Evolutionary conservation across 1,284 basidiomycete genomes (phyloP).

Genomic region (Rugosomyces carneus): DNA sequence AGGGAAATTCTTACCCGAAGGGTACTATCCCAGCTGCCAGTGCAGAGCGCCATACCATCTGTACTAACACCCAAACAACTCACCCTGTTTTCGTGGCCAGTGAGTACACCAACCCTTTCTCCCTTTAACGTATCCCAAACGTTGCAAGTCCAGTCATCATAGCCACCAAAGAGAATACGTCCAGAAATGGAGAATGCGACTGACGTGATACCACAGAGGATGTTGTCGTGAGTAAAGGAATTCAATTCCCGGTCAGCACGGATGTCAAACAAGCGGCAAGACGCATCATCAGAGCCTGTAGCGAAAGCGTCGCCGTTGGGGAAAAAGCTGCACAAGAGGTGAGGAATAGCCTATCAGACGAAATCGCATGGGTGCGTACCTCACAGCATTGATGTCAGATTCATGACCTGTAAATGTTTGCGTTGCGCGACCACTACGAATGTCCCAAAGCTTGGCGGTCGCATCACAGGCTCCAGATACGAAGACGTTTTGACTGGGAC

Average conservation of each 20-base stretch:
- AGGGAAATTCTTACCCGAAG: constrained; percentile 66
- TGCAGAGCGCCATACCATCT: constrained; percentile 97
- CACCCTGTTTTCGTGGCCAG: constrained; percentile 97
- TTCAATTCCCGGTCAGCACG: constrained; percentile 96
- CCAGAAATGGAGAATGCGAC: constrained; percentile 98
- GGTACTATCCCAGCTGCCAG: constrained; percentile 96
- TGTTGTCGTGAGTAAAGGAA: constrained; percentile 96
- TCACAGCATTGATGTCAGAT: constrained; percentile 98
- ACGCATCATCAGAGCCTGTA: constrained; percentile 98
- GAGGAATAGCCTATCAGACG: constrained; percentile 6
- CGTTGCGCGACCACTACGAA: constrained; percentile 91
- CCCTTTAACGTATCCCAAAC: constrained; percentile 99
- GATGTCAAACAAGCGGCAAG: constrained; percentile 96
- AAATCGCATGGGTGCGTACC: constrained; percentile 50
- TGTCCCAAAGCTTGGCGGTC: constrained; percentile 98
- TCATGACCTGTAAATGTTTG: constrained; percentile 99
- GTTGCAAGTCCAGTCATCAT: constrained; percentile 99
- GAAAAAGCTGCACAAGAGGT: constrained; percentile 73
- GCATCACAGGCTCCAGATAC: constrained; percentile 99
- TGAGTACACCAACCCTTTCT: constrained; percentile 93
- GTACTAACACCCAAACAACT: constrained; percentile 93
- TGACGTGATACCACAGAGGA: constrained; percentile 96
- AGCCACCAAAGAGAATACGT: constrained; percentile 95
- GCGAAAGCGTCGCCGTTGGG: constrained; percentile 98
- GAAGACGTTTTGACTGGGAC: constrained; percentile 92